Base-by-base conservation (phyloP, 163 green algal genomes). In the Scenedesmus sp. region DNA sequence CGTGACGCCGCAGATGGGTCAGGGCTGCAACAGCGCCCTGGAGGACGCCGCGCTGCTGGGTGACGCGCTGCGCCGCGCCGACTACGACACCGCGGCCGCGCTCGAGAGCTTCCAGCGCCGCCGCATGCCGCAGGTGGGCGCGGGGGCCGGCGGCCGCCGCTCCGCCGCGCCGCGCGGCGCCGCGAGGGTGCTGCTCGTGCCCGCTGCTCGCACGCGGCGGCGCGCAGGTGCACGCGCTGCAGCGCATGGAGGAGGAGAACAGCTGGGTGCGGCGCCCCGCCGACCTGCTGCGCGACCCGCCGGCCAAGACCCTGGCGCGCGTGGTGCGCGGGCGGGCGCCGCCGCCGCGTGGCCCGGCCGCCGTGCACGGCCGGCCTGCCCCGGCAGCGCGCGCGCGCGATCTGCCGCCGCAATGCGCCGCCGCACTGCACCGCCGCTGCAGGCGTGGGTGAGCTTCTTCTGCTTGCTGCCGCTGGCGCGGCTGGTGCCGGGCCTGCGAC, bases 1-100 rank as follows among this genome's bases (percentile, higher is more conserved):
- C 4, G 83, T 91, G 4, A 87, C 80, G 0, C 75, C 73, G 2
- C 72, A 67, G 31, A 70, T 88, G 47, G 84, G 84, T 29, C 77
- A 86, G 70, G 84, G 80, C 56, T 86, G 84, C 72, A 90, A 89
- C 57, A 76, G 81, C 4, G 84, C 84, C 0, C 54, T 89, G 50
- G 72, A 89, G 70, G 84, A 88, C 26, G 80, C 69, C 1, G 47
- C 9, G 10, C 26, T 88, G 39, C 53, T 88, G 26, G 76, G 54
- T 14, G 29, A 76, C 9, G 77, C 83, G 14, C 75, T 88, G 42
- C 33, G 36, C 15, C 28, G 17, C 22, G 29, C 26, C 7, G 69
- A 24, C 31, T 51, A 72, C 53, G 62, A 84, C 67, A 18, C 77
- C 4, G 36, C 26, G 22, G 47, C 47, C 28, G 78, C 47, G 10